Evolutionary conservation across 768 basidiomycete genomes (phyloP), one percentile per base, ranked within the genome.

Genomic region (Tephrocybe sp.): DNA sequence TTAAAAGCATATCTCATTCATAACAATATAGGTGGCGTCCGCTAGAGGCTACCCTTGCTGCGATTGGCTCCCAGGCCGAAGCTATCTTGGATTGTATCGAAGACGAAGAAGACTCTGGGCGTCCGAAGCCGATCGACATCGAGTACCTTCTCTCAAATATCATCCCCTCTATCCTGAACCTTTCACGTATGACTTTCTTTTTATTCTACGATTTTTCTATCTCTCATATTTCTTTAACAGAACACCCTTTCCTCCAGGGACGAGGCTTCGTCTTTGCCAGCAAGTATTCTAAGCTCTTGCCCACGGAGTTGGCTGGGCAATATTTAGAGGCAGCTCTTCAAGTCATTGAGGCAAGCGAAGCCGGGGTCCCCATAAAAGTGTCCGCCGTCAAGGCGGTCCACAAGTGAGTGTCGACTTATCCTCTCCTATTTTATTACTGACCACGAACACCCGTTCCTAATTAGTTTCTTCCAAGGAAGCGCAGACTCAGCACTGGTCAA

Each of bases 231-330:
- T 15, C 37, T 44, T n/a, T n/a, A n/a, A 23, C 44, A 95, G 94
- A 91, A 19, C 78, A 76, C 48, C 93, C 93, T 0, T 99, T 97
- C 79, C 67, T 99, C 23, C 95, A 97, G 68, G 97, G 95, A 10
- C 79, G 97, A 52, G 90, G 84, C 0, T 97, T 97, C 52, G 91
- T 98, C 38, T 94, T 97, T 57, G 92, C 94, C 2, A 93, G 91
- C 61, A 87, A 93, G 60, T 97, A 83, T 61, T 78, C 89, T 1
- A 80, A 82, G 56, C 67, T 87, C 9, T 74, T 97, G 4, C 87
- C 92, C 0, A 58, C 77, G 11, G 74, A 82, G 48, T 74, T 94
- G 41, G 84, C 90, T 1, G 80, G 81, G 1, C 91, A 94, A 60
- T 98, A 97, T 62, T 73, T 98, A 27, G 83, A 88, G 19, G 91